Conservation (phyloP, 192 early-diverging fungal genomes). For the Umbelopsis vinacea region DNA sequence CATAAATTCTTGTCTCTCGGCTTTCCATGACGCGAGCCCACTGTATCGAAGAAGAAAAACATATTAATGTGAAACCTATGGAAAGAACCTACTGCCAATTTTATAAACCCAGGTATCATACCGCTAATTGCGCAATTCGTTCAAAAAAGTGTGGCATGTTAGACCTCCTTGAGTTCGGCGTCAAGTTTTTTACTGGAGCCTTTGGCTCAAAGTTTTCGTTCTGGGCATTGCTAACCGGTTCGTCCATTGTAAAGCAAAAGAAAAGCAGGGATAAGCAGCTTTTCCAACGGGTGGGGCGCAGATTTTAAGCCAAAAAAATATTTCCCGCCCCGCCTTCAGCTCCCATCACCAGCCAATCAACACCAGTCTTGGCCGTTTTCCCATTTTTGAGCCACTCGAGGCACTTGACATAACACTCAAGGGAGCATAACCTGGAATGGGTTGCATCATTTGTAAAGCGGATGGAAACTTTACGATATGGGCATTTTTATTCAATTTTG, state of each 20-base stretch:
- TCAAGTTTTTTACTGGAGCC: background rate
- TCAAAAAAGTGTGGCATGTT: conserved; percentile 6
- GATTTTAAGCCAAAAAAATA: background rate
- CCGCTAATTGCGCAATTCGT: conserved; percentile 13
- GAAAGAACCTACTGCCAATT: background rate
- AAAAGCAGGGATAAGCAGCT: background rate
- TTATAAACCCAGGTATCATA: background rate
- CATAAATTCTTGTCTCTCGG: conserved; percentile 19
- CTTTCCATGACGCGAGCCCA: conserved; percentile 25
- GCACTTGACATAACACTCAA: background rate
- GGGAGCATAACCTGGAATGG: too few species aligned
- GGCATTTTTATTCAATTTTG: too few species aligned
- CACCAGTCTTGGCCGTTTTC: background rate
- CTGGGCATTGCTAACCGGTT: background rate
- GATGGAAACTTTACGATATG: too few species aligned
- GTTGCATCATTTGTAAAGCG: too few species aligned
- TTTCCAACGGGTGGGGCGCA: background rate
- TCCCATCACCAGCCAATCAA: background rate
- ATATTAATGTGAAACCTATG: conserved; percentile 14
- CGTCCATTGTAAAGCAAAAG: background rate
- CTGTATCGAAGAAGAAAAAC: background rate
- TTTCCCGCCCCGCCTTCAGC: background rate
- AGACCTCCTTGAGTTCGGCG: background rate
- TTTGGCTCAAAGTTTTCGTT: background rate
- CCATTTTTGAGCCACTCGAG: conserved; percentile 5